Conservation (phyloP, 2,329 filamentous ascomycete species). For the Dendrostoma leiphaemia region DNA sequence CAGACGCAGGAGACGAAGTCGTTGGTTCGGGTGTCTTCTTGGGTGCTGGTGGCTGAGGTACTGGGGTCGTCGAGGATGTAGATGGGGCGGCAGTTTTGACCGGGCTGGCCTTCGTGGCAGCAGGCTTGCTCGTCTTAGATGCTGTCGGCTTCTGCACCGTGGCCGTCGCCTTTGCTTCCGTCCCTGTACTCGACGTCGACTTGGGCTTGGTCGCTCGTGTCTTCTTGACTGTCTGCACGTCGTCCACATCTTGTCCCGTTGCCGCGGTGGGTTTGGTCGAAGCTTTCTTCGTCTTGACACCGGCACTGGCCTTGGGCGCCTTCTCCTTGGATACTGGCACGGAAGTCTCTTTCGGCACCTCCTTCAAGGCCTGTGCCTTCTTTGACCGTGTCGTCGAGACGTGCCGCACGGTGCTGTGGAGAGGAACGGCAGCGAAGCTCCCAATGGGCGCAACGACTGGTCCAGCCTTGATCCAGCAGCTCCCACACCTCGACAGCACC, state of each 20-base stretch:
- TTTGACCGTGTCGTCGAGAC: slow-evolving; percentile 16
- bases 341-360: not conserved
- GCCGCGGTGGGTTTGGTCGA: slow-evolving; percentile 2
- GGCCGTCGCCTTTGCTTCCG: not conserved
- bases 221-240: not conserved
- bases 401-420: slow-evolving; percentile 5
- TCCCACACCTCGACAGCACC: slow-evolving; percentile 9
- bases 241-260: not conserved
- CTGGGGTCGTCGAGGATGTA: too few relatives aligned
- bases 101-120: not conserved
- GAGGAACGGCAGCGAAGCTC: not conserved
- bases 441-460: not conserved
- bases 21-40: not conserved
- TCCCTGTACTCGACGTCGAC: not conserved
- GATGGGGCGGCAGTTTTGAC: not conserved
- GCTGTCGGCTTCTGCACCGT: not conserved
- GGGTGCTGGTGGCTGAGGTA: too few relatives aligned
- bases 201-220: not conserved
- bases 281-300: slow-evolving; percentile 5
- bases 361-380: slow-evolving; percentile 10
- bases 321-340: not conserved
- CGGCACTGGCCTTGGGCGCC: not conserved
- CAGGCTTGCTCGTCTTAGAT: not conserved
- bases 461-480: slow-evolving; percentile 2
- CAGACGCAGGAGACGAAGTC: too few relatives aligned